Conservation (phyloP, 148 eudicot genomes). For the Rhododendron griersonianum region DNA sequence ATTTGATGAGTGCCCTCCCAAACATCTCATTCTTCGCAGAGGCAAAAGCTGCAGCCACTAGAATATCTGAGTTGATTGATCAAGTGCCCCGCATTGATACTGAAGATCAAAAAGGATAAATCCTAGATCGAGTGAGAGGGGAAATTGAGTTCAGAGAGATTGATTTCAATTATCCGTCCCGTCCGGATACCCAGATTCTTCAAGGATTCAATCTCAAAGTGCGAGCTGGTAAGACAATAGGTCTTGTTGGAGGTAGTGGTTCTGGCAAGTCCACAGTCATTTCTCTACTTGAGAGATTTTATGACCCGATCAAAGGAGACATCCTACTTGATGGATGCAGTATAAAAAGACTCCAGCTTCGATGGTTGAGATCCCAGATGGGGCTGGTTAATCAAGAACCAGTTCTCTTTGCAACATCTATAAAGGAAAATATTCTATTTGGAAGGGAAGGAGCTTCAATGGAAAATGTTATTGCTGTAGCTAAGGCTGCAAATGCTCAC, state of each 20-base stretch:
- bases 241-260: conserved; percentile 47
- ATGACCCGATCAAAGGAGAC: conserved; percentile 34
- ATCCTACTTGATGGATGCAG: conserved; percentile 36
- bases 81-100: conserved; percentile 19
- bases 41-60: conserved; percentile 30
- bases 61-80: conserved; percentile 33
- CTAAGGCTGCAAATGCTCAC: conserved; percentile 44
- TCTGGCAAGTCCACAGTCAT: conserved; percentile 44
- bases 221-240: conserved; percentile 35
- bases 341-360: conserved; percentile 27
- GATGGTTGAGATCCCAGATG: conserved; percentile 45
- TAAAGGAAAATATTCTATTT: conserved; percentile 38
- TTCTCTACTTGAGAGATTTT: conserved; percentile 40
- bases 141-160: conserved; percentile 40
- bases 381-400: conserved; percentile 50
- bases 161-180: conserved; percentile 38
- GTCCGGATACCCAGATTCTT: conserved; percentile 26
- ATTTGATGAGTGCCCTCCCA: conserved; percentile 34
- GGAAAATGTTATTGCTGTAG: conserved; percentile 24
- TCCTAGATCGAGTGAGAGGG: conserved; percentile 21
- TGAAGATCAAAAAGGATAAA: conserved; percentile 22
- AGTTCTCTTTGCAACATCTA: conserved; percentile 37
- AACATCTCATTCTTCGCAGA: conserved; percentile 33
- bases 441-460: conserved; percentile 36
- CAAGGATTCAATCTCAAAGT: conserved; percentile 33